Conservation (phyloP, 2,329 filamentous ascomycete species). For the Xylogone sp. region DNA sequence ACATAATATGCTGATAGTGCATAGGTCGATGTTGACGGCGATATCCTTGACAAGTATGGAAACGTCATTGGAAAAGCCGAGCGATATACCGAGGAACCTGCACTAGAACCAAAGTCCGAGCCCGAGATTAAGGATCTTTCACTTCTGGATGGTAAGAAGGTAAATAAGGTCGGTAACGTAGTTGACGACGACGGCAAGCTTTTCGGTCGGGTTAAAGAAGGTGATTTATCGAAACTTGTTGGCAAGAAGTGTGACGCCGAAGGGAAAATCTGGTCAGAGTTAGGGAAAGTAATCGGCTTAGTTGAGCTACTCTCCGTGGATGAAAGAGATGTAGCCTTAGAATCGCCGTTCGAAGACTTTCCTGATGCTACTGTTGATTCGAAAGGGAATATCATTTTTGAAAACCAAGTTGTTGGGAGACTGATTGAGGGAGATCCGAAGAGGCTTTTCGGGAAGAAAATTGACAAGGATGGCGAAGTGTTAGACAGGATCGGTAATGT, state of each 20-base stretch:
- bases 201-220: slow-evolving; percentile 60
- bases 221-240: slow-evolving; percentile 58
- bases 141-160: slow-evolving; percentile 47
- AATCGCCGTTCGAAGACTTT: slow-evolving; percentile 56
- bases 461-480: slow-evolving; percentile 67
- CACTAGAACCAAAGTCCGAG: slow-evolving; percentile 16
- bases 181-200: slow-evolving; percentile 49
- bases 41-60: slow-evolving; percentile 73
- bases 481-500: slow-evolving; percentile 64
- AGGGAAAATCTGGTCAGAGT: slow-evolving; percentile 68
- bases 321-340: slow-evolving; percentile 45
- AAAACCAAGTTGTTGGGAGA: slow-evolving; percentile 53
- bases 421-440: slow-evolving; percentile 62
- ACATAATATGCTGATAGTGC: too few species aligned
- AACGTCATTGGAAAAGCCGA: slow-evolving; percentile 41
- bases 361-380: slow-evolving; percentile 49
- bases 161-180: slow-evolving; percentile 58
- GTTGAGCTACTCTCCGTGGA: slow-evolving; percentile 59
- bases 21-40: slow-evolving; percentile 73
- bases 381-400: slow-evolving; percentile 48
- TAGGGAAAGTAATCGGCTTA: slow-evolving; percentile 63
- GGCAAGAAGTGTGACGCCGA: slow-evolving; percentile 62
- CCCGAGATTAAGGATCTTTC: slow-evolving; percentile 37
- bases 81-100: slow-evolving; percentile 26
- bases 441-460: slow-evolving; percentile 59